A percentile compares a stretch with the other conserved stretches of the same genome.
phyloP scores from a whole-genome alignment of 2,329 filamentous ascomycete genomes.

The Uncinocarpus reesii region DNA sequence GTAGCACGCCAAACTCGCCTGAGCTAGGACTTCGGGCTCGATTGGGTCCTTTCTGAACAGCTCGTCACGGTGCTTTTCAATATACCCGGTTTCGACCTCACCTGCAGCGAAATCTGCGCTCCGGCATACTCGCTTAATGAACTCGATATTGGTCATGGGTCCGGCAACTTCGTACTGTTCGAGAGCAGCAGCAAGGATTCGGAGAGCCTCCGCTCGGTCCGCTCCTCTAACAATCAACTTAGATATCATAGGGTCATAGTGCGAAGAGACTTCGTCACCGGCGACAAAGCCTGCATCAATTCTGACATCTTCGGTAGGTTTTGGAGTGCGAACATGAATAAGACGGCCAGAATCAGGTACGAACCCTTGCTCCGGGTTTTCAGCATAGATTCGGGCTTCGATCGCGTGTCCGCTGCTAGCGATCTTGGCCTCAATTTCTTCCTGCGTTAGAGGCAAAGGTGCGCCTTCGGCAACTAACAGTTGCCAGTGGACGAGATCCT shows the following conservation, averaged over 20 bases:
- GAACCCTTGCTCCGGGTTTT: constrained; percentile 84
- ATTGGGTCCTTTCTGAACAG: constrained; percentile 58
- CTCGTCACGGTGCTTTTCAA: constrained; percentile 72
- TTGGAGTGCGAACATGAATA: constrained; percentile 68
- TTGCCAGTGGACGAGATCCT: constrained; percentile 90
- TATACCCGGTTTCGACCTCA: constrained; percentile 91
- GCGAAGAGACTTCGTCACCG: constrained; percentile 83
- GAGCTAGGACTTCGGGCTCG: constrained; percentile 65
- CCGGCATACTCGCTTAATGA: constrained; percentile 76
- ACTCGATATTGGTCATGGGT: constrained; percentile 90
- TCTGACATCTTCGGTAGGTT: constrained; percentile 59
- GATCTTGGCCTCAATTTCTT: constrained; percentile 60
- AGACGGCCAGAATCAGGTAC: constrained; percentile 86
- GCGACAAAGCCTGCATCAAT: constrained; percentile 89
- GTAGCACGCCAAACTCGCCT: constrained; percentile 71
- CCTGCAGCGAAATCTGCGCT: constrained; percentile 74
- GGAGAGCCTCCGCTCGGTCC: constrained; percentile 67
- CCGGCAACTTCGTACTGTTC: constrained; percentile 88
- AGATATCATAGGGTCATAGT: constrained; percentile 98
- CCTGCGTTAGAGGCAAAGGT: constrained; percentile 55
- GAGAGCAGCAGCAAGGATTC: constrained; percentile 68
- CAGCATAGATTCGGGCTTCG: constrained; percentile 92
- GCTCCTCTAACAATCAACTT: constrained; percentile 87
- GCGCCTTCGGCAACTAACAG: constrained; percentile 70
- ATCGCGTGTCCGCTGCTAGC: constrained; percentile 71